Evolutionary conservation across 2,329 filamentous ascomycete genomes (phyloP), one percentile per base, ranked within the genome.

Genomic region (Diaporthe nobilis): DNA sequence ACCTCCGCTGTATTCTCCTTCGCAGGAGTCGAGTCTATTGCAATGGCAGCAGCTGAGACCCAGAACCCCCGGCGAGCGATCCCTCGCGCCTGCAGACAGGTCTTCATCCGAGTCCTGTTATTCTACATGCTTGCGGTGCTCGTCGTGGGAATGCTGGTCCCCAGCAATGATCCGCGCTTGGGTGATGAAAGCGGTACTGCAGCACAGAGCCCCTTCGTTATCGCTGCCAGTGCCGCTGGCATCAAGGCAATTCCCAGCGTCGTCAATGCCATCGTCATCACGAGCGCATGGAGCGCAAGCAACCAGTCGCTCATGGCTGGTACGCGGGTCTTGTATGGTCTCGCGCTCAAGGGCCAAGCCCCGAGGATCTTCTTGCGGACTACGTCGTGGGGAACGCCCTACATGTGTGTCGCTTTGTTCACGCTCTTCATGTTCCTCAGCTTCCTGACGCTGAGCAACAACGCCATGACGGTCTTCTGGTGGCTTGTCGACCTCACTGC

Each of bases 261-360:
- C 73, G 92, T 96, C 83, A 96, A 96, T 82, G 94, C 93, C 49
- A 87, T 95, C 37, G 92, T 96, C 79, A 88, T 95, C 78, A 94
- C 92, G 0, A 93, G 92, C 0, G 93, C 92, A 0, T 92, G 91
- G 84, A 94, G 93, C 0, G 88, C 93, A 0, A 91, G 90, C 0
- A 95, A 95, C 79, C 91, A 93, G 78, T 90, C 89, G 80, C 85
- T 95, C 47, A 85, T 88, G 55, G 85, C 90, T 1, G 91, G 90
- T 39, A 91, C 90, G 0, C 87, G 91, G 63, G 89, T 91, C 47
- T 84, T 92, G 6, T 90, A 91, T 77, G 90, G 88, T 5, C 84
- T 93, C 72, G 91, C 91, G 0, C 86, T 91, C 20, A 90, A 92
- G 81, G 84, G 85, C 28, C 90, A 92, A 77, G 88, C 91, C 0